phyloP scores from a whole-genome alignment of 352 stramenopile species.

The Plasmopara viticola region DNA sequence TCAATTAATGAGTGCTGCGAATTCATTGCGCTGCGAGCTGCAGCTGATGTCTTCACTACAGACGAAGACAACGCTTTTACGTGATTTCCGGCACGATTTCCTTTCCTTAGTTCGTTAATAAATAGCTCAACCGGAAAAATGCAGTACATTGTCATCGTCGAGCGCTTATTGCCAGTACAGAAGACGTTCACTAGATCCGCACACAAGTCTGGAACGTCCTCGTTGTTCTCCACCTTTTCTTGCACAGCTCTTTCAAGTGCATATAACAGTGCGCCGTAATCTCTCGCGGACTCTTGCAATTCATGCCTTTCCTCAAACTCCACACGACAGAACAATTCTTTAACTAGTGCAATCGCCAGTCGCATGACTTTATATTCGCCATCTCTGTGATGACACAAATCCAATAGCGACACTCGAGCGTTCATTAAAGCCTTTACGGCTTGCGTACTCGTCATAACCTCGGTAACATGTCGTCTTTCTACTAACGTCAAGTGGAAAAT shows the following conservation, averaged over 20 bases:
- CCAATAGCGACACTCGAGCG: constrained; percentile 54
- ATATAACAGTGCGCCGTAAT: constrained; percentile 73
- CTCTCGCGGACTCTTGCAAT: constrained; percentile 67
- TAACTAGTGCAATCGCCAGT: constrained; percentile 58
- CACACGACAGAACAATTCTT: constrained; percentile 67
- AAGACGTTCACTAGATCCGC: constrained; percentile 79
- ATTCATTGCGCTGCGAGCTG: constrained; percentile 36
- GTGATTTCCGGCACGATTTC: constrained; percentile 16
- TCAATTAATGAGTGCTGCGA: constrained; percentile 57
- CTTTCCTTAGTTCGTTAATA: constrained; percentile 11
- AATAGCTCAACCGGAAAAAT: constrained; percentile 81
- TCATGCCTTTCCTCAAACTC: constrained; percentile 73
- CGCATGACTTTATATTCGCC: constrained; percentile 37
- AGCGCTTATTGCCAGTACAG: constrained; percentile 69
- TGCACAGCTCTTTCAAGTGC: constrained; percentile 44
- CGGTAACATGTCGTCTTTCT: constrained; percentile 38
- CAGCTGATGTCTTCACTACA: constrained; percentile 13
- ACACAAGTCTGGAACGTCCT: constrained; percentile 38
- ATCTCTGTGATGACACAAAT: constrained; percentile 48
- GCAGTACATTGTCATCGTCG: constrained; percentile 70
- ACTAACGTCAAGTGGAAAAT: constrained; percentile 67
- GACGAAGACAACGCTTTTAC: constrained; percentile 36
- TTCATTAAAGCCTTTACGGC: constrained; percentile 61
- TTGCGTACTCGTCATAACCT: constrained; percentile 50
- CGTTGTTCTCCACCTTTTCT: constrained; percentile 15